Base-by-base conservation (phyloP, 805 yeast species). In the Schwanniomyces pseudopolymorphus region DNA sequence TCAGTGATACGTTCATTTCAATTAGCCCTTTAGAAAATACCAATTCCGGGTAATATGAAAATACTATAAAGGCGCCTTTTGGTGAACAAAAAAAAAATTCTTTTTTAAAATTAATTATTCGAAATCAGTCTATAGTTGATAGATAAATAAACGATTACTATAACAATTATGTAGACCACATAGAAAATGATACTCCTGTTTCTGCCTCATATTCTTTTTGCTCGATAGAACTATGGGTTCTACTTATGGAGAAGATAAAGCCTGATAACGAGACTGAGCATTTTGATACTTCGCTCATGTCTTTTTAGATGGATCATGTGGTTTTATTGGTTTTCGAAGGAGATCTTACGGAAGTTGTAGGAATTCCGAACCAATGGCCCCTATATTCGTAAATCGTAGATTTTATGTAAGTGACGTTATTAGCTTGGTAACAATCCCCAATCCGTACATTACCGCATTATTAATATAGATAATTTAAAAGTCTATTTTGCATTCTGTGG, bases 241-340 rank as follows among this genome's bases (percentile, higher is more conserved):
- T 80, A 58, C 54, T 74, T 63, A 71, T 64, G 85, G 85, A 80
- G 85, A 70, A 81, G 78, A 81, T 41, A 52, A 78, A 79, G 85
- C 84, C 70, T 59, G 57, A 49, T 51, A 58, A 66, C 55, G 67
- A 54, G 45, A 42, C 49, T 54, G 50, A 60, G 67, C 56, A 57
- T 45, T 70, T 75, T 78, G 83, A 78, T 78, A 78, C 83, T 68
- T 61, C 70, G 69, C 67, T 60, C 52, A 52, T 59, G 55, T 51
- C 51, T 51, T 58, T 56, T 67, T 66, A 61, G 53, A 54, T 57
- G 74, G 82, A 77, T 75, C 83, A 78, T 74, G 82, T 63, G 72
- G 67, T 55, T 50, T 54, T 43, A 36, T 31, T 47, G 39, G 39
- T 36, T 21, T 25, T 20, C 20, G 39, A 20, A 36, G 39, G 39